Evolutionary conservation across 1,284 basidiomycete species (phyloP).

Genomic region (Apiotrichum brassicae): DNA sequence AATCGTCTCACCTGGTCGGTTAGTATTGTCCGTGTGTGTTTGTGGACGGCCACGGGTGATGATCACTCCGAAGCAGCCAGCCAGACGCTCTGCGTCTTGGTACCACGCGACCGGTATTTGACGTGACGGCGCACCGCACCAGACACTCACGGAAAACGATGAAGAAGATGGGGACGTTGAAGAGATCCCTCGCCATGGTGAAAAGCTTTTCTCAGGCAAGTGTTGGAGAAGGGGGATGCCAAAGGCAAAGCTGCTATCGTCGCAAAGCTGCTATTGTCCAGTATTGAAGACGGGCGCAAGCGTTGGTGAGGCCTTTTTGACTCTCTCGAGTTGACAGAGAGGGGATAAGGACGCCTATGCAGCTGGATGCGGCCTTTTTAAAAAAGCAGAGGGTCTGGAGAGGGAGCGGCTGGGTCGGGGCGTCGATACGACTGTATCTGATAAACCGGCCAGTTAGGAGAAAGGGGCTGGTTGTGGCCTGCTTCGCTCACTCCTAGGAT

Average conservation of each 20-base stretch:
- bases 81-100: too few species aligned
- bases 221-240: neutral
- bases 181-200: conserved; percentile 42
- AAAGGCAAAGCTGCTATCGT: too few species aligned
- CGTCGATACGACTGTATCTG: too few species aligned
- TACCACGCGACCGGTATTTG: too few species aligned
- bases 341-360: neutral
- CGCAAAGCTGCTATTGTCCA: neutral
- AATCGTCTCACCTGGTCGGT: conserved; percentile 41
- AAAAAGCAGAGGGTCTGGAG: neutral
- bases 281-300: too few species aligned
- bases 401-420: neutral
- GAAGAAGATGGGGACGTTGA: conserved; percentile 49
- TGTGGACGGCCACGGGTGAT: neutral
- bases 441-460: too few species aligned
- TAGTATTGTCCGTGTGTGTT: neutral
- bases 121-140: too few species aligned
- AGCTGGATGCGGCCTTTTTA: neutral
- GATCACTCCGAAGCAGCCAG: too few species aligned
- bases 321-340: neutral
- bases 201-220: neutral
- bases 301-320: neutral
- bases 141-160: conserved; percentile 48
- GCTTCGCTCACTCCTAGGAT: too few species aligned
- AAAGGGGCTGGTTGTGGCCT: too few species aligned